Evolutionary conservation across 2,329 filamentous ascomycete genomes (phyloP).

Genomic region (Fusarium temperatum): DNA sequence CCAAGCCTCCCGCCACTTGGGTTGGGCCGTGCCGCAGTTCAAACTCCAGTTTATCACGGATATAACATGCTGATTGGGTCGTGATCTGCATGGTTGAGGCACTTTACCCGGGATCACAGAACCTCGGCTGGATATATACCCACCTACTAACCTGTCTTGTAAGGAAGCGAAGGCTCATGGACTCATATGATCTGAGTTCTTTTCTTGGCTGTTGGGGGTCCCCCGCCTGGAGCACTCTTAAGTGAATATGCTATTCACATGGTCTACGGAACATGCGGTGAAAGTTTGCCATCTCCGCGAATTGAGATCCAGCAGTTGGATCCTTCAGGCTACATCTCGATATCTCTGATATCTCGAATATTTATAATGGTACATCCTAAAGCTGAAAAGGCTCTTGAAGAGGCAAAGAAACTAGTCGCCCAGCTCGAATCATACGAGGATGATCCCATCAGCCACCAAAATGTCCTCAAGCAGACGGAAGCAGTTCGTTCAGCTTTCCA

Average conservation of each 20-base stretch:
- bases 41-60: neutral
- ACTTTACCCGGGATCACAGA: neutral
- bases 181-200: neutral
- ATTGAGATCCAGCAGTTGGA: neutral
- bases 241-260: constrained; percentile 10
- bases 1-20: neutral
- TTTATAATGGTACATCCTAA: constrained; percentile 34
- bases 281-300: neutral
- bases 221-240: constrained; percentile 19
- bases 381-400: constrained; percentile 39
- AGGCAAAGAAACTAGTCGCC: constrained; percentile 40
- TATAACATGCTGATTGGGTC: neutral
- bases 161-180: neutral
- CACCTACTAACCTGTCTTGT: constrained; percentile 3
- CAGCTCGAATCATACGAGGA: constrained; percentile 41
- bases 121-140: neutral
- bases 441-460: constrained; percentile 32
- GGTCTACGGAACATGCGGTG: neutral
- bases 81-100: neutral
- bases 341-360: neutral
- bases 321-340: neutral
- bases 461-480: constrained; percentile 37
- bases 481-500: constrained; percentile 39
- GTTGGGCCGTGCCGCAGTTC: neutral
- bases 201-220: neutral